Evolutionary conservation across 2,329 filamentous ascomycete genomes (phyloP).

Genomic region (Aspergillus transmontanensis): DNA sequence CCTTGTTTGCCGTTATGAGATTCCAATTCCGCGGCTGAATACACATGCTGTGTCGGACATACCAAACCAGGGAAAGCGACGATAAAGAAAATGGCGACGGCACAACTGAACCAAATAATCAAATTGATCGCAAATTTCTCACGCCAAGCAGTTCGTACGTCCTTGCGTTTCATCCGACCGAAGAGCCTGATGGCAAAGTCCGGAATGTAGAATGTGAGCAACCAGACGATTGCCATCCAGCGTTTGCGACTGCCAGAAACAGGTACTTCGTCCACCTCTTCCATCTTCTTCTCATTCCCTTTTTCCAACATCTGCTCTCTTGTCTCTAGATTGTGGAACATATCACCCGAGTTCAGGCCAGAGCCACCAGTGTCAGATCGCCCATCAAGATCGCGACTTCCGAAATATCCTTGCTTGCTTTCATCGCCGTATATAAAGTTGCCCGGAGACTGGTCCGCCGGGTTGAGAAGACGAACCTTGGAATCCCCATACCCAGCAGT

Average conservation of each 20-base stretch:
- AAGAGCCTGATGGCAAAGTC: constrained; percentile 77
- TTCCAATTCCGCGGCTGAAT: constrained; percentile 74
- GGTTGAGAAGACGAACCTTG: constrained; percentile 57
- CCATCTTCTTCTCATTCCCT: constrained; percentile 84
- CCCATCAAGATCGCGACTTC: constrained; percentile 73
- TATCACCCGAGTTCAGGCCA: constrained; percentile 88
- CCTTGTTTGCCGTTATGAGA: constrained; percentile 72
- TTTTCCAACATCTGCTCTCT: constrained; percentile 94
- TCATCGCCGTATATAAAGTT: constrained; percentile 71
- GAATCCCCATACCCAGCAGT: constrained; percentile 49
- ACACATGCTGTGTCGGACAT: constrained; percentile 90
- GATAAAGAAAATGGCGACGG: constrained; percentile 81
- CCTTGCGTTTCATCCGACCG: constrained; percentile 87
- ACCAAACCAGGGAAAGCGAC: constrained; percentile 83
- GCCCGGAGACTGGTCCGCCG: constrained; percentile 54
- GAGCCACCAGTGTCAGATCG: constrained; percentile 91
- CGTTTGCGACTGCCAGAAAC: constrained; percentile 81
- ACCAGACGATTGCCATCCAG: constrained; percentile 83
- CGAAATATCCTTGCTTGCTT: constrained; percentile 79
- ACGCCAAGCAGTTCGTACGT: constrained; percentile 89
- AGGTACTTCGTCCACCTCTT: constrained; percentile 83
- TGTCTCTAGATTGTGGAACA: constrained; percentile 97
- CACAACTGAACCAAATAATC: constrained; percentile 89
- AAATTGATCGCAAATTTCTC: constrained; percentile 98
- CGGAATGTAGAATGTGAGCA: constrained; percentile 84